Evolutionary conservation across 2,329 filamentous ascomycete species (phyloP), one percentile per base, ranked within the genome.

Genomic region (Diaporthe aspalathi): DNA sequence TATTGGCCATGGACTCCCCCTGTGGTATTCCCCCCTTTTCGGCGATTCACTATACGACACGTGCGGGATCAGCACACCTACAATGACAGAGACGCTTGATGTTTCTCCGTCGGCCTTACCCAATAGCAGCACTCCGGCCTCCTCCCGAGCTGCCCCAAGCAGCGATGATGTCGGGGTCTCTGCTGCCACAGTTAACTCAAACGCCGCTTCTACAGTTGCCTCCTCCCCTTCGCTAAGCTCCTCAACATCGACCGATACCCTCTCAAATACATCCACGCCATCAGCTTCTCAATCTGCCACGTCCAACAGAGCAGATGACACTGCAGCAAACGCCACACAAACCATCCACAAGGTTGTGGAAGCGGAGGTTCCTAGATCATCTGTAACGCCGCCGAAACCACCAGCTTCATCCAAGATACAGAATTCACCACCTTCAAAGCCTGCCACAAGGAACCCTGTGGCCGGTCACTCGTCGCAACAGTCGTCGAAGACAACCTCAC

Each of bases 51-150:
- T 57, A 1, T 52, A 73, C 9, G 74, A 77, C 9, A 75, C 72
- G 5, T 80, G 79, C 50, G 74, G 66, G 6, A 67, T 77, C n/a
- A 67, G 74, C 24, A 76, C 76, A 12, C 75, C 77, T 4, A 78
- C 78, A 2, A 76, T 75, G 22, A 75, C 70, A 45, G 70, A 75
- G 5, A 75, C 77, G 2, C 74, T 76, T 3, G 73, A 74, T 22
- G 73, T 76, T 12, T 74, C 74, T 4, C 65, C 75, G 14, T 47
- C 70, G 56, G 70, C 29, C 22, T 29, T 27, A 67, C 32, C 50
- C 17, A 29, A 54, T 14, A 35, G 49, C 52, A 50, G 72, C 62
- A 56, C 66, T 43, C 35, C 17, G 22, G 14, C 22, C 27, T 38
- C 60, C 53, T 17, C 29, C 29, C 24, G 38, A 27, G 9, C 67